These are phyloP conservation scores for Blastobotrys elegans DNA, from an alignment of 1,139 yeast genomes.

Conservation along the genomic window DNA sequence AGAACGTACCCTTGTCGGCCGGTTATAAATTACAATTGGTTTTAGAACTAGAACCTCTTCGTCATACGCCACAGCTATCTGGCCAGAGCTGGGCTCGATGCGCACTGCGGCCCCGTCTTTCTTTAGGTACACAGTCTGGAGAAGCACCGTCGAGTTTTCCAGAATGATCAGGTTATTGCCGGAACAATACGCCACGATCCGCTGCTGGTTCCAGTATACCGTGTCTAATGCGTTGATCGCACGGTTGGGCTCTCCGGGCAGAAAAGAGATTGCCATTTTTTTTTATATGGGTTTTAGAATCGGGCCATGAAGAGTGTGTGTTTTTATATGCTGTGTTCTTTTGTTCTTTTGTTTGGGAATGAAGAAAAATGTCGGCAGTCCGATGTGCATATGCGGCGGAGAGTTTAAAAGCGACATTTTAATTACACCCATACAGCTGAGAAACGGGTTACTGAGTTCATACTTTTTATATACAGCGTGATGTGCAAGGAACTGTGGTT, in stretches of 20 bases:
- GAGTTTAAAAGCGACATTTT: too few species aligned
- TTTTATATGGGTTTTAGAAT: too few species aligned
- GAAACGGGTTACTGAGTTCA: too few species aligned
- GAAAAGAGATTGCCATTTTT: conserved; percentile 41
- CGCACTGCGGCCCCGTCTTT: conserved; percentile 63
- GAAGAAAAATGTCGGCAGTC: not conserved
- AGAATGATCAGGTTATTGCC: conserved; percentile 78
- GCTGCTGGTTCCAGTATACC: conserved; percentile 61
- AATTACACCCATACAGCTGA: too few species aligned
- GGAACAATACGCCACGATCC: conserved; percentile 71
- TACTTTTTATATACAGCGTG: too few species aligned
- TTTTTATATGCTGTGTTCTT: not conserved
- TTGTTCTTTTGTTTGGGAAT: not conserved
- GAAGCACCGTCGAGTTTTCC: conserved; percentile 45
- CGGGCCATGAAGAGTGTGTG: too few species aligned
- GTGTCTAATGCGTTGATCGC: conserved; percentile 54
- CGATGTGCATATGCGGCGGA: not conserved
- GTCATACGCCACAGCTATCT: conserved; percentile 45
- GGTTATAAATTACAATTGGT: conserved; percentile 27
- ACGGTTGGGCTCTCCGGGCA: conserved; percentile 81
- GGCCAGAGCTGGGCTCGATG: conserved; percentile 47
- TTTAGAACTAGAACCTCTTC: conserved; percentile 28
- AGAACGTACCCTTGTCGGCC: conserved; percentile 21
- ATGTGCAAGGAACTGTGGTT: too few species aligned
- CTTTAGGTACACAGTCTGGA: conserved; percentile 74